Base-by-base conservation (phyloP, 345 rosid genomes). In the Hypericum androsaemum region DNA sequence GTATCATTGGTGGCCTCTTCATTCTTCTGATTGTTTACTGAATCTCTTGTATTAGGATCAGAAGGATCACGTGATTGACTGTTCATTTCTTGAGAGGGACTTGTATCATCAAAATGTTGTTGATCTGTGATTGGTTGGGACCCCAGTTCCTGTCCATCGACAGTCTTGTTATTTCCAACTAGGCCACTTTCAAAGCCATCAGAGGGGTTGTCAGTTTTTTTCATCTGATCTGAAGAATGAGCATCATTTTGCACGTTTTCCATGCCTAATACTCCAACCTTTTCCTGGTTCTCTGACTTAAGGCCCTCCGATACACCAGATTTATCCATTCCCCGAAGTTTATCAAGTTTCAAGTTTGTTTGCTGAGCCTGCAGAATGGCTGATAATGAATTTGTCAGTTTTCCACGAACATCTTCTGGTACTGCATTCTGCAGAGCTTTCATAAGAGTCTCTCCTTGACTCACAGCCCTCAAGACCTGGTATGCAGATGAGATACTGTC, bases 381-480 rank as follows among this genome's bases (percentile, higher is more conserved):
- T 39, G 89, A 75, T 37, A 78, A 81, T 50, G 95, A 63, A 53
- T 72, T 54, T 47, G 82, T 82, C 45, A 90, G 87, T 65, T 80
- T 90, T 65, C 28, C 98, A 47, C 86, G 84, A 71, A 87, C 98
- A 16, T 90, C 96, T 75, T 82, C 96, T 10, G 96, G 96, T 59
- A 90, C 92, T 32, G 86, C 96, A 72, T 81, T 86, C 77, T 90
- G 78, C 77, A 90, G 72, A 55, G 96, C 98, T 59, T 61, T 79
- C 69, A 90, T 41, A 60, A 90, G 35, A 11, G 95, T 77, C 77
- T 87, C 94, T 64, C 98, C 98, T 75, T 74, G 86, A 70, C 72
- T 71, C 39, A 90, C 85, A 65, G 94, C 98, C 73, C 72, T 75
- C 68, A 87, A 73, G 46, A 87, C 95, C 98, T 90, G 76, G 56